A percentile compares a stretch with the other conserved stretches of the same genome.
Evolutionary conservation across 768 basidiomycete species (phyloP).

Genomic region (Rhodotorula paludigena): DNA sequence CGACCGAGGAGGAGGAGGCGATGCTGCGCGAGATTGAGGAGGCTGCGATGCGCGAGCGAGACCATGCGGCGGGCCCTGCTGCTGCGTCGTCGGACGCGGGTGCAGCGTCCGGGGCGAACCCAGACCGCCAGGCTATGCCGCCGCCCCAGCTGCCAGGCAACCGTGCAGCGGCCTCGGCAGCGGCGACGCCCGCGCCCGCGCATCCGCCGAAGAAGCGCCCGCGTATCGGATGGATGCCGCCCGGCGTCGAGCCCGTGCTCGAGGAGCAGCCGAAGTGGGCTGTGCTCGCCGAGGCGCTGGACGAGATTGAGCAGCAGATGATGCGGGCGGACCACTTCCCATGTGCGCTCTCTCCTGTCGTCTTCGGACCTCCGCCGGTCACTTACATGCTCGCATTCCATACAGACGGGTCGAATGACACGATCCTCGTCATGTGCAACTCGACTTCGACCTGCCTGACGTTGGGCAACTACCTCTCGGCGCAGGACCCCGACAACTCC

Average conservation of each 20-base stretch:
- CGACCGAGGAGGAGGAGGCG: conserved; percentile 32
- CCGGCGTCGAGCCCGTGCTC: conserved; percentile 73
- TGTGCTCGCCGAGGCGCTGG: conserved; percentile 71
- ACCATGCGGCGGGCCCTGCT: not conserved
- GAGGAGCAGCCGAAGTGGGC: conserved; percentile 96
- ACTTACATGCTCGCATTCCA: not conserved
- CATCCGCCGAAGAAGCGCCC: not conserved
- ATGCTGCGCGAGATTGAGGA: conserved; percentile 25
- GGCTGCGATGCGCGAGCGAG: not conserved
- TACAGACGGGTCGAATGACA: conserved; percentile 49
- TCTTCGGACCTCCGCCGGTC: not conserved
- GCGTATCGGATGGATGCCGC: conserved; percentile 59
- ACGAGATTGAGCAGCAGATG: conserved; percentile 85
- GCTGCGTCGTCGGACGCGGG: not conserved
- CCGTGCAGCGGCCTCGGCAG: too few relatives aligned
- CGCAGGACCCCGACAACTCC: conserved; percentile 14
- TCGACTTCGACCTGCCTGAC: conserved; percentile 69
- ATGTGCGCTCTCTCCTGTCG: not conserved
- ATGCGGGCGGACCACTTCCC: conserved; percentile 37
- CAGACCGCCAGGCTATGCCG: too few relatives aligned
- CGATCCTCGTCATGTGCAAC: conserved; percentile 80
- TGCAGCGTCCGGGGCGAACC: not conserved
- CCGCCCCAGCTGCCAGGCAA: not conserved
- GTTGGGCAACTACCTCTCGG: conserved; percentile 73
- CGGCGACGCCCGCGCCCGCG: not conserved